These are phyloP conservation scores for Boletus bicolor DNA, from an alignment of 768 basidiomycete genomes.

Conservation along the genomic window DNA sequence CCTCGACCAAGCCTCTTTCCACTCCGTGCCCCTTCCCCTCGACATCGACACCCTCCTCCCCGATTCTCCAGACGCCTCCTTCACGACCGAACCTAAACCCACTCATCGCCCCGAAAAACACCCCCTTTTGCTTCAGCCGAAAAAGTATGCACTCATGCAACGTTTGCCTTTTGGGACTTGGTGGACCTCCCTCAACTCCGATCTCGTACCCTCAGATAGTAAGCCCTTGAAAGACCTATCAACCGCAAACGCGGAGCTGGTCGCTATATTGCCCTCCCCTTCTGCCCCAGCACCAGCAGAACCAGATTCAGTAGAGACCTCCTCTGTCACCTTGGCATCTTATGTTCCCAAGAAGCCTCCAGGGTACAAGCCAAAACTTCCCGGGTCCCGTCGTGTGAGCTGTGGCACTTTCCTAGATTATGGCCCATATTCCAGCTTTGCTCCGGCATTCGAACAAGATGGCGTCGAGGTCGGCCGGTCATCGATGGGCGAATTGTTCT, in stretches of 20 bases:
- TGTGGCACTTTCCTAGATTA: conserved; percentile 77
- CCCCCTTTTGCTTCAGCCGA: conserved; percentile 32
- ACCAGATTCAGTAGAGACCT: conserved; percentile 17
- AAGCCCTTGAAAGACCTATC: conserved; percentile 47
- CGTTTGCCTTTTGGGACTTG: conserved; percentile 73
- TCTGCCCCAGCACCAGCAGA: conserved; percentile 34
- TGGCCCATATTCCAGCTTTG: conserved; percentile 71
- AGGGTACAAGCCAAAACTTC: conserved; percentile 40
- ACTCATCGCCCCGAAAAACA: conserved; percentile 24
- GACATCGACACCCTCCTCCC: conserved; percentile 44
- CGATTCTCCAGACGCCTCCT: conserved; percentile 16
- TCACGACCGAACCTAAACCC: conserved; percentile 27
- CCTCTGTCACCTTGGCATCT: conserved; percentile 51
- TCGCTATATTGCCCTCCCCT: conserved; percentile 67
- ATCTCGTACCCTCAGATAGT: conserved; percentile 35
- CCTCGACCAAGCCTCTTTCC: conserved; percentile 64
- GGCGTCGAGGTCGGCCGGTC: conserved; percentile 65
- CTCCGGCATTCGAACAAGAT: conserved; percentile 75
- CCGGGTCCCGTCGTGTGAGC: conserved; percentile 52
- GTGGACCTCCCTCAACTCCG: conserved; percentile 70
- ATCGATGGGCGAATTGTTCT: conserved; percentile 58
- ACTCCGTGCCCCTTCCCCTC: conserved; percentile 43
- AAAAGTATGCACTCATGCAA: conserved; percentile 75
- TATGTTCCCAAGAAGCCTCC: conserved; percentile 47
- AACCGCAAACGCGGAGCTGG: conserved; percentile 73